These are phyloP conservation scores for Leptographium wingfieldii DNA, from an alignment of 2,329 filamentous ascomycete genomes.

Conservation along the genomic window DNA sequence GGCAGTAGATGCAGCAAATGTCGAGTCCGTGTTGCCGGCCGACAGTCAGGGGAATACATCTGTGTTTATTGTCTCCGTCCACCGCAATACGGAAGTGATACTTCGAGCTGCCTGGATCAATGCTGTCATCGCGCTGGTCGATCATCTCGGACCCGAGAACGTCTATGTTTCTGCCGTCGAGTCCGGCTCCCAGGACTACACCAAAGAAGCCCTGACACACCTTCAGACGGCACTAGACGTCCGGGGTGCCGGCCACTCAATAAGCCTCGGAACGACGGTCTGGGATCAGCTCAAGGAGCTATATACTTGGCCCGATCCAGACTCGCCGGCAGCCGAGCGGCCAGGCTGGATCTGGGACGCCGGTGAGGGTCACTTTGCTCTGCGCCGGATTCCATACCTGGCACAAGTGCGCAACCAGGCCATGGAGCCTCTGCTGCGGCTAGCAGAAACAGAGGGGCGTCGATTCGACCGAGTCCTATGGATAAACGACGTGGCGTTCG, in stretches of 20 bases:
- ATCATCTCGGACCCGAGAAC: slow-evolving; percentile 45
- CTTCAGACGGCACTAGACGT: slow-evolving; percentile 40
- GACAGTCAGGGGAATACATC: slow-evolving; percentile 16
- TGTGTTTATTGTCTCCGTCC: slow-evolving; percentile 54
- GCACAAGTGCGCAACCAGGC: slow-evolving; percentile 50
- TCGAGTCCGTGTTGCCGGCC: slow-evolving; percentile 12
- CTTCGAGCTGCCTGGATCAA: slow-evolving; percentile 47
- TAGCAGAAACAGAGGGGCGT: slow-evolving; percentile 27
- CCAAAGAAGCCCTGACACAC: slow-evolving; percentile 46
- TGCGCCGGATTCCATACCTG: slow-evolving; percentile 57
- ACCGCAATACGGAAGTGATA: slow-evolving; percentile 53
- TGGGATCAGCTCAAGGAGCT: slow-evolving; percentile 45
- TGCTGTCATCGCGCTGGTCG: slow-evolving; percentile 42
- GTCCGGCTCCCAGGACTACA: slow-evolving; percentile 55
- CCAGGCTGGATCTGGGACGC: slow-evolving; percentile 50
- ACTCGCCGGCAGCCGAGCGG: slow-evolving; percentile 21
- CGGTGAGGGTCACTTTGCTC: slow-evolving; percentile 35
- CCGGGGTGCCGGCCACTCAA: slow-evolving; percentile 37
- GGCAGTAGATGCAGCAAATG: not conserved
- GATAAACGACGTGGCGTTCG: slow-evolving; percentile 49
- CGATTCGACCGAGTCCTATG: slow-evolving; percentile 45
- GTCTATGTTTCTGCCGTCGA: slow-evolving; percentile 55
- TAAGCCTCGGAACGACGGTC: slow-evolving; percentile 42
- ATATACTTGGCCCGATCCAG: slow-evolving; percentile 19
- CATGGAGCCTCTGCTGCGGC: slow-evolving; percentile 42